phyloP scores from a whole-genome alignment of 768 basidiomycete genomes.

The Termitomyces sp. region DNA sequence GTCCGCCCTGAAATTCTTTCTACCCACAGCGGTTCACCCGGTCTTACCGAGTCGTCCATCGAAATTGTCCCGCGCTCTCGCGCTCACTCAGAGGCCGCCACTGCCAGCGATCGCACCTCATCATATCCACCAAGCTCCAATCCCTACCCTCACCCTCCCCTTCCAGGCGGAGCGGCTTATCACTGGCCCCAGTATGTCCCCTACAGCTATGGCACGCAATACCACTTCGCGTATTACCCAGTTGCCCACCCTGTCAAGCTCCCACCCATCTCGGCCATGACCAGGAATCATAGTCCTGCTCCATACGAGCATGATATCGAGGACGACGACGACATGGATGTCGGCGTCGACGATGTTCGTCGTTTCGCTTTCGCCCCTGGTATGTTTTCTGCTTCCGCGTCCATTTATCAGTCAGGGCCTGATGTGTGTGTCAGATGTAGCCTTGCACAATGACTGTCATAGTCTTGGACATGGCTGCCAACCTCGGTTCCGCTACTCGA shows the following conservation, averaged over 20 bases:
- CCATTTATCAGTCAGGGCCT: neutral
- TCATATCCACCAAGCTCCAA: neutral
- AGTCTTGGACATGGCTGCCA: neutral
- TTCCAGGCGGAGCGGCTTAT: neutral
- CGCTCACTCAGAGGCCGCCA: neutral
- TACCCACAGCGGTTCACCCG: neutral
- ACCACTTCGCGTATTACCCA: neutral
- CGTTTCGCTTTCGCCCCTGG: constrained; percentile 1
- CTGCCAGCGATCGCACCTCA: neutral
- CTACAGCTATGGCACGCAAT: neutral
- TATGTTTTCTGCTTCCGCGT: neutral
- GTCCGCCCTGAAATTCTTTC: neutral
- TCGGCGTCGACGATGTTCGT: neutral
- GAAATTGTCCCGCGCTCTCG: neutral
- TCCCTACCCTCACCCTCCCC: neutral
- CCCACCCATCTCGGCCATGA: neutral
- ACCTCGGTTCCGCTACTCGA: constrained; percentile 6
- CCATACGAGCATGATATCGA: neutral
- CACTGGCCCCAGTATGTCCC: neutral
- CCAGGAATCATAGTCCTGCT: neutral
- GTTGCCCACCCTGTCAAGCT: neutral
- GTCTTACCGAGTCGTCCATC: neutral
- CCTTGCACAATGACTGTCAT: neutral
- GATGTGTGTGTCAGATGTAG: neutral
- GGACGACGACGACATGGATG: neutral